Percentiles rank a stretch among this genome's conserved stretches.
Evolutionary conservation across 495 filamentous ascomycete genomes (phyloP).

Genomic region (Chaetomium fimeti): DNA sequence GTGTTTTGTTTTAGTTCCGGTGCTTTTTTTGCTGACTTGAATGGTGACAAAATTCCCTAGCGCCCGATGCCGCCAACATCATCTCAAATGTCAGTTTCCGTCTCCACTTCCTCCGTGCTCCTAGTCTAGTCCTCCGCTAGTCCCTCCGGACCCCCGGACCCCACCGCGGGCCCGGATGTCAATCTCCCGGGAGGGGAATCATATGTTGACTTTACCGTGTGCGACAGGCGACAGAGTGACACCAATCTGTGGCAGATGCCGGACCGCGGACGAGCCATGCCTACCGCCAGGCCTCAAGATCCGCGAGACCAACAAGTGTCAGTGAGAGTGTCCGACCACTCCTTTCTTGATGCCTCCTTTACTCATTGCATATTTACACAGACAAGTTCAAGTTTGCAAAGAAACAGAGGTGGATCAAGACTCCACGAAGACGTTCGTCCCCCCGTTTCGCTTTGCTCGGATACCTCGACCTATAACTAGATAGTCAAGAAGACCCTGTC

Average conservation of each 20-base stretch:
- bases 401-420: conserved; percentile 38
- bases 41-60: conserved; percentile 27
- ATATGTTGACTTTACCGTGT: not conserved
- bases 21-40: not conserved
- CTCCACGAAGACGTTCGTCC: conserved; percentile 31
- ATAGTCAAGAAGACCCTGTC: not conserved
- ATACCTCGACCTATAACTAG: not conserved
- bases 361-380: conserved; percentile 8
- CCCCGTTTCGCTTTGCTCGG: not conserved
- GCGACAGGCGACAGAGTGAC: conserved; percentile 45
- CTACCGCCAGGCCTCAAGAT: conserved; percentile 33
- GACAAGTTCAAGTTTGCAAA: conserved; percentile 30
- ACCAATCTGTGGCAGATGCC: conserved; percentile 45
- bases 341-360: not conserved
- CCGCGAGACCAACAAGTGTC: conserved; percentile 29
- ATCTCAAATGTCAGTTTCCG: conserved; percentile 43
- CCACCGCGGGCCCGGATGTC: not conserved
- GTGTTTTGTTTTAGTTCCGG: no score
- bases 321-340: not conserved
- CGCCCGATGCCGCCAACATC: conserved; percentile 47
- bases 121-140: not conserved
- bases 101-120: conserved; percentile 1
- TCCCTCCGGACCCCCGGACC: not conserved
- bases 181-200: not conserved
- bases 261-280: conserved; percentile 26